A percentile compares a stretch with the other conserved stretches of the same genome.
Evolutionary conservation across 2,329 filamentous ascomycete genomes (phyloP).

Genomic region (Apiospora kogelbergensis): DNA sequence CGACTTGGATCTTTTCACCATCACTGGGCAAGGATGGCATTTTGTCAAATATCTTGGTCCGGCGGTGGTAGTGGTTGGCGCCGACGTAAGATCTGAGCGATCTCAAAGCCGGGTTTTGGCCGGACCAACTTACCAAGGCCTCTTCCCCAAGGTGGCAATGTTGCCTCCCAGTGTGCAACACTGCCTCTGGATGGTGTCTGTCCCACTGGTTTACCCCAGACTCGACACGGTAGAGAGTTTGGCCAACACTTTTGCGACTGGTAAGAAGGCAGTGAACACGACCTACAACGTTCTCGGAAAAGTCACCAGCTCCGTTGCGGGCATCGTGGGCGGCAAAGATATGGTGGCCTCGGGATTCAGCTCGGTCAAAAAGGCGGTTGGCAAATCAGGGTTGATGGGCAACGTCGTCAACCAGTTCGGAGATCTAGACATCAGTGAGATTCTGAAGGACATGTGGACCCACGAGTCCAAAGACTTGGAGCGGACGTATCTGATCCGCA

Average conservation of each 20-base stretch:
- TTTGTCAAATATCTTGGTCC: constrained; percentile 97
- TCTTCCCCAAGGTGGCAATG: constrained; percentile 93
- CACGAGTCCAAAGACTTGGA: constrained; percentile 98
- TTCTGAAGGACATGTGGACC: constrained; percentile 95
- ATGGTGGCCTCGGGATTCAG: constrained; percentile 91
- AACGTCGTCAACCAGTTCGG: constrained; percentile 94
- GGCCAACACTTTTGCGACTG: constrained; percentile 86
- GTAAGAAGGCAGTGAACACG: constrained; percentile 94
- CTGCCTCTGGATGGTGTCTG: constrained; percentile 93
- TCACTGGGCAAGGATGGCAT: constrained; percentile 97
- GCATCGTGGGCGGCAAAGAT: constrained; percentile 92
- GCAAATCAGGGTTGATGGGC: constrained; percentile 94
- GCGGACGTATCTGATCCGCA: constrained; percentile 93
- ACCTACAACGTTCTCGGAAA: constrained; percentile 96
- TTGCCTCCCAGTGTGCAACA: constrained; percentile 93
- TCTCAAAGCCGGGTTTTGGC: constrained; percentile 91
- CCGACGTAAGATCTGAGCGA: constrained; percentile 88
- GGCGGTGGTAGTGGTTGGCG: constrained; percentile 83
- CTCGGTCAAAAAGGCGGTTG: constrained; percentile 93
- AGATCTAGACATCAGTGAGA: constrained; percentile 91
- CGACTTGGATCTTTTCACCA: constrained; percentile 90
- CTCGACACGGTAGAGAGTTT: constrained; percentile 90
- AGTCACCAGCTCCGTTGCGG: constrained; percentile 90
- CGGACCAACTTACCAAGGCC: constrained; percentile 92
- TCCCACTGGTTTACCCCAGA: constrained; percentile 87